Evolutionary conservation across 192 early-diverging fungal genomes (phyloP).

Genomic region (Coemansia sp.): DNA sequence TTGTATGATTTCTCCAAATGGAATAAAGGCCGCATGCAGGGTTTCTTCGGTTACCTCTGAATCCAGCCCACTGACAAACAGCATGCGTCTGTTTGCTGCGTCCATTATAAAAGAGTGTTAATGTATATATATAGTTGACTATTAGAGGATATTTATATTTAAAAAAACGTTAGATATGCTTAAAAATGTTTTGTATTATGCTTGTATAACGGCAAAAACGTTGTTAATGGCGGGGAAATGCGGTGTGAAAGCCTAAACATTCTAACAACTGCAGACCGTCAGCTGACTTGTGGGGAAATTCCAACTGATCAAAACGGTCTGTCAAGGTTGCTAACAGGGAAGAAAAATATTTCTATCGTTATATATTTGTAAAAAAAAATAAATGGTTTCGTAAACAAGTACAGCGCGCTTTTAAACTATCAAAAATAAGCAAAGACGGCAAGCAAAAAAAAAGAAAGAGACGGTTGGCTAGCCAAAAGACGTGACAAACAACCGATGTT

Average conservation of each 20-base stretch:
- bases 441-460: neutral
- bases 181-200: too few relatives aligned
- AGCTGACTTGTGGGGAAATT: neutral
- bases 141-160: neutral
- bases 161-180: neutral
- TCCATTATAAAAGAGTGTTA: conserved; percentile 19
- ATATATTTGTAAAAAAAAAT: neutral
- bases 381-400: neutral
- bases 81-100: conserved; percentile 26
- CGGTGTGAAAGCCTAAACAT: neutral
- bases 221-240: neutral
- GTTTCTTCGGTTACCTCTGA: conserved; percentile 74
- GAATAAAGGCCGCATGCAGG: conserved; percentile 86
- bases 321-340: neutral
- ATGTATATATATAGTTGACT: conserved; percentile 9
- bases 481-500: too few relatives aligned
- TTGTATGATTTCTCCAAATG: conserved; percentile 93
- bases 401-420: neutral
- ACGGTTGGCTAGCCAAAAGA: too few relatives aligned
- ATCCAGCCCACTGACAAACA: conserved; percentile 73
- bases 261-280: neutral
- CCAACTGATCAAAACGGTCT: neutral
- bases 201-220: too few relatives aligned
- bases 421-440: neutral
- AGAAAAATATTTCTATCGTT: neutral